Percentiles rank a stretch among this genome's conserved stretches.
These are phyloP conservation scores for Boletus vinaceobasis DNA, from an alignment of 768 basidiomycete species.

Conservation along the genomic window DNA sequence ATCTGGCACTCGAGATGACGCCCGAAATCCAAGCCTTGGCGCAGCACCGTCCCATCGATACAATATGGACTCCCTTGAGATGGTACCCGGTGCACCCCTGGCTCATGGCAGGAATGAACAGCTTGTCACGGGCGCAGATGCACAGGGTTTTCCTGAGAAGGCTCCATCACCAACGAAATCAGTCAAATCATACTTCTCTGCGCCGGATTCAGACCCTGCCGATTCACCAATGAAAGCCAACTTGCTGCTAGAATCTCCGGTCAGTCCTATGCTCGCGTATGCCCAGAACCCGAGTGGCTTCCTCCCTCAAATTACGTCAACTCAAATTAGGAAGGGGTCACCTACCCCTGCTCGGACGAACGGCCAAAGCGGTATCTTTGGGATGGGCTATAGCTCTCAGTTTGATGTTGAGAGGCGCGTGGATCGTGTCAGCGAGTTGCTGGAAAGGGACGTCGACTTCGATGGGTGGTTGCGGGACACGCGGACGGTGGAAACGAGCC, in stretches of 20 bases:
- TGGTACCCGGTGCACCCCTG: neutral
- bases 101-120: conserved; percentile 4
- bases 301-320: conserved; percentile 36
- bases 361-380: conserved; percentile 25
- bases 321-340: conserved; percentile 28
- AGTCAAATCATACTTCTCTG: conserved; percentile 36
- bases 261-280: conserved; percentile 33
- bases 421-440: conserved; percentile 48
- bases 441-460: conserved; percentile 59
- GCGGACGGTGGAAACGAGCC: conserved; percentile 29
- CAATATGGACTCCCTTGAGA: neutral
- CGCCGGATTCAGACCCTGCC: conserved; percentile 34
- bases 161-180: conserved; percentile 31
- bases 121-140: neutral
- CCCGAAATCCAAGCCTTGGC: neutral
- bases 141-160: conserved; percentile 3
- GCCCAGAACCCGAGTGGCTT: conserved; percentile 35
- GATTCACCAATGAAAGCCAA: conserved; percentile 25
- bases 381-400: conserved; percentile 53
- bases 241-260: conserved; percentile 33
- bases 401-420: conserved; percentile 55
- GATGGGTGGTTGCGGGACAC: conserved; percentile 49
- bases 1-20: neutral
- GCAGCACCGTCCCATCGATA: neutral
- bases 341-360: conserved; percentile 15